These are phyloP conservation scores for Schizochytrium sp. DNA, from an alignment of 108 stramenopile genomes.

Conservation along the genomic window DNA sequence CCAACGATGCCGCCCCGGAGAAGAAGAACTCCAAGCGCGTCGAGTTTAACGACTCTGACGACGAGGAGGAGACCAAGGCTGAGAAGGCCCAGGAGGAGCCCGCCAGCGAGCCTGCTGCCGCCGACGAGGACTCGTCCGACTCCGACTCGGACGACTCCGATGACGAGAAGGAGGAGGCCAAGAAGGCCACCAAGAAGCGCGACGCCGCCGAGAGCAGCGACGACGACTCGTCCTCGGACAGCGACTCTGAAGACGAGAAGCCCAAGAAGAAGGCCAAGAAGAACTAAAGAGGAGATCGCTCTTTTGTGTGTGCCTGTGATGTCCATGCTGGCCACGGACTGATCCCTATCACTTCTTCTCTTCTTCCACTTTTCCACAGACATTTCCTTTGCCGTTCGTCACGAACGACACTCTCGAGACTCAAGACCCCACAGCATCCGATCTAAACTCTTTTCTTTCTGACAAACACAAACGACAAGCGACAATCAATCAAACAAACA, in stretches of 20 bases:
- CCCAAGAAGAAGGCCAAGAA: constrained; percentile 18
- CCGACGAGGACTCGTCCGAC: background rate
- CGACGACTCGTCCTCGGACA: background rate
- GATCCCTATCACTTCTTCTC: too few species aligned
- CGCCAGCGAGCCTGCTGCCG: background rate
- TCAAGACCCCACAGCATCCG: too few species aligned
- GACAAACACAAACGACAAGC: too few species aligned
- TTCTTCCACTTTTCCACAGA: too few species aligned
- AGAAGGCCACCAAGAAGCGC: background rate
- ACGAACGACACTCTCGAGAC: too few species aligned
- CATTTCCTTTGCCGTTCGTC: too few species aligned
- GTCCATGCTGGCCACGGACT: too few species aligned
- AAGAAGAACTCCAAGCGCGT: constrained; percentile 11
- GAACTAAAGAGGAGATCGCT: background rate
- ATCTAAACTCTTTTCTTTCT: too few species aligned
- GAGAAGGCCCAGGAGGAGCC: background rate
- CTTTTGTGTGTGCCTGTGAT: too few species aligned
- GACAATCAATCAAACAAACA: too few species aligned
- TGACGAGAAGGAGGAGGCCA: background rate
- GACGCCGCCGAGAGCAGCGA: background rate
- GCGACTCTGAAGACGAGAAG: background rate
- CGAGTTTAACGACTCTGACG: background rate
- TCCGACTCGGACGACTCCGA: background rate
- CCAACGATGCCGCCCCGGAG: background rate
- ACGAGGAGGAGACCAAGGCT: background rate